These are phyloP conservation scores for Mikania micrantha DNA, from an alignment of 129 eudicot species.

Conservation along the genomic window DNA sequence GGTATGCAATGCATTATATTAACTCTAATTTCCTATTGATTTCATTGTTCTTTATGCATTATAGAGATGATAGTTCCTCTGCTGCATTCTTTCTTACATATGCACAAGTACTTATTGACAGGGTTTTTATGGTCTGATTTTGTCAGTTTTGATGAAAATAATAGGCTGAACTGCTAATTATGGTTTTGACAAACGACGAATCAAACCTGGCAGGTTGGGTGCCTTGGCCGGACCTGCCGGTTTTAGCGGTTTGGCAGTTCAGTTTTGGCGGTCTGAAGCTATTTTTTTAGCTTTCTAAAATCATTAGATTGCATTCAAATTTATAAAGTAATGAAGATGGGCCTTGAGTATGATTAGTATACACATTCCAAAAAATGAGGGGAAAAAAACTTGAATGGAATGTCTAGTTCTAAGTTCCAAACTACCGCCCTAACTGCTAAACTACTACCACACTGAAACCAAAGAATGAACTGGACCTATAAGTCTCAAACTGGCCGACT, in stretches of 20 bases:
- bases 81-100: neutral
- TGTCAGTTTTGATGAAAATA: neutral
- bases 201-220: neutral
- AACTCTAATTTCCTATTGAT: neutral
- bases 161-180: neutral
- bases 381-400: neutral
- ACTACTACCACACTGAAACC: neutral
- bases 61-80: neutral
- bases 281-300: neutral
- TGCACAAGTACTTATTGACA: neutral
- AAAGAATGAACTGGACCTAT: neutral
- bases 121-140: neutral
- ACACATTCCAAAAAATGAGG: neutral
- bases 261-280: too few relatives aligned
- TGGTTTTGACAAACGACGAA: neutral
- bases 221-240: neutral
- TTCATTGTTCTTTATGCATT: neutral
- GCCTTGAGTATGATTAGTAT: neutral
- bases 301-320: neutral
- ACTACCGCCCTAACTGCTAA: neutral
- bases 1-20: constrained; percentile 34
- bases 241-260: neutral
- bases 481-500: neutral
- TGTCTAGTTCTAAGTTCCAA: neutral
- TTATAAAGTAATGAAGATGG: neutral